Conservation (phyloP, 768 basidiomycete genomes). For the Mycena venus region DNA sequence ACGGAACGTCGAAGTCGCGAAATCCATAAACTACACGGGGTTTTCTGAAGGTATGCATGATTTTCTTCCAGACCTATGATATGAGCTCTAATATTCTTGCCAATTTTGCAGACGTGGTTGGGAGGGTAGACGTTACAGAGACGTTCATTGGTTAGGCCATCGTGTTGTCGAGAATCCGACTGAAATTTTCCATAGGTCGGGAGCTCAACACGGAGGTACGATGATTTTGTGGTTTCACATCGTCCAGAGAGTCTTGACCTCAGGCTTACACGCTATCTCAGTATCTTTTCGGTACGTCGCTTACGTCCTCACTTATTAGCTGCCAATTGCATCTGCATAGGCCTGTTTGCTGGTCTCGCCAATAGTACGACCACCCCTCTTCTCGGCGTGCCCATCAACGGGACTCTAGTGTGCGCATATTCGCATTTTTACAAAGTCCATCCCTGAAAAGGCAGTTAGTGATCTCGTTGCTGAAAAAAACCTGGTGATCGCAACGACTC, state of each 20-base stretch:
- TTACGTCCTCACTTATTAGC: neutral
- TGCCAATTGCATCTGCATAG: neutral
- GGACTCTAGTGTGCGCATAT: neutral
- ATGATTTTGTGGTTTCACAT: neutral
- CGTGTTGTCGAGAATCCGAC: neutral
- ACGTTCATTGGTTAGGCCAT: neutral
- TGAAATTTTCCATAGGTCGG: neutral
- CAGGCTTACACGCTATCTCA: neutral
- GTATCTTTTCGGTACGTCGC: neutral
- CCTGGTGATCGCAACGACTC: neutral
- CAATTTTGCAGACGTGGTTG: neutral
- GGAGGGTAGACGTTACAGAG: neutral
- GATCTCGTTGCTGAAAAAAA: neutral
- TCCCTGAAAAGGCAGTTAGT: neutral
- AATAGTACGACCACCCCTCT: conserved; percentile 4
- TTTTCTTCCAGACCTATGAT: neutral
- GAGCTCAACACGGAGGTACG: conserved; percentile 12
- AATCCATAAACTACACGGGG: neutral
- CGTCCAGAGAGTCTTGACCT: neutral
- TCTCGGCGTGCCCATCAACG: neutral
- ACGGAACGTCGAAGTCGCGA: neutral
- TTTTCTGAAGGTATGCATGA: neutral
- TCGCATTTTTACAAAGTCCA: neutral
- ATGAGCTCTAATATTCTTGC: too few relatives aligned
- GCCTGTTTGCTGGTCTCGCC: neutral